phyloP scores from a whole-genome alignment of 1,139 yeast genomes.

The Sugiyamaella paludigena region DNA sequence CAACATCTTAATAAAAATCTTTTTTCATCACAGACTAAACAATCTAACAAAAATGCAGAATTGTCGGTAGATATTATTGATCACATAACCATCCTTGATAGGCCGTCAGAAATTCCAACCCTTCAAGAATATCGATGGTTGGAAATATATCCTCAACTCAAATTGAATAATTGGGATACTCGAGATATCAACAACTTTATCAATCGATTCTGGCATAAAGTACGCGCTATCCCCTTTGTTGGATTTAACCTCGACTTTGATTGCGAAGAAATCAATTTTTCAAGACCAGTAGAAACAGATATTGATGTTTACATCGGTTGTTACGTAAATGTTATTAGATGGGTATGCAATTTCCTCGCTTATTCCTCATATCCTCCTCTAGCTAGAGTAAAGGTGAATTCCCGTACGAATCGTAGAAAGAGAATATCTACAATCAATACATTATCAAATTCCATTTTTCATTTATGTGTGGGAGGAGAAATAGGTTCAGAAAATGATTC shows the following conservation, averaged over 20 bases:
- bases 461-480: too few species aligned
- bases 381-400: too few species aligned
- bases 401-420: too few species aligned
- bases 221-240: background rate
- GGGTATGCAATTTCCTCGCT: constrained; percentile 3
- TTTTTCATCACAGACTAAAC: too few species aligned
- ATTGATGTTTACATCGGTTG: constrained; percentile 11
- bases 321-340: constrained; percentile 10
- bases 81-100: too few species aligned
- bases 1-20: too few species aligned
- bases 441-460: too few species aligned
- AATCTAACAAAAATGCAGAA: too few species aligned
- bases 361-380: too few species aligned
- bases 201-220: background rate
- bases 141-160: constrained; percentile 5
- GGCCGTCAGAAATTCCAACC: background rate
- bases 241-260: background rate
- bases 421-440: too few species aligned
- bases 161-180: constrained; percentile 4
- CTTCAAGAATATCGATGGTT: constrained; percentile 6
- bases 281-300: constrained; percentile 4
- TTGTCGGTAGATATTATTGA: too few species aligned
- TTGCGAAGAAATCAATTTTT: constrained; percentile 9
- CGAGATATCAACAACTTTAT: constrained; percentile 2
- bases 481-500: too few species aligned